A percentile compares a stretch with the other conserved stretches of the same genome.
Evolutionary conservation across 164 flowering plant genomes (phyloP).

Genomic region (Annona cherimola): DNA sequence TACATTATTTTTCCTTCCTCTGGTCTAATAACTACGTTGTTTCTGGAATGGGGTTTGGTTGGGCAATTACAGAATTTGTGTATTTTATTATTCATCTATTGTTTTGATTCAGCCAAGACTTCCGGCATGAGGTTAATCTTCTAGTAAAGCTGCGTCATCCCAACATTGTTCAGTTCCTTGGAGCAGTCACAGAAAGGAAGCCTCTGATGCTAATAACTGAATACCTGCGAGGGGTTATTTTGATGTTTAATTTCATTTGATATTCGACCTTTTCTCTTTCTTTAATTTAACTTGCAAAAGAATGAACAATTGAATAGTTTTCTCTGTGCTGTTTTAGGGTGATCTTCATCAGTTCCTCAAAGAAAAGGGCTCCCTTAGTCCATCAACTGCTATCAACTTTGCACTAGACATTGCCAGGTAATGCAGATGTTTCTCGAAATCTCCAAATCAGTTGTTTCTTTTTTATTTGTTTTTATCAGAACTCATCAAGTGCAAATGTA

Average conservation of each 20-base stretch:
- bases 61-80: not conserved
- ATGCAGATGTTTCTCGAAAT: not conserved
- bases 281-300: not conserved
- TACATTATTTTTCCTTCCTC: too few species aligned
- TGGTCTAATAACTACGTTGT: not conserved
- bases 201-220: conserved; percentile 97
- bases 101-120: conserved; percentile 77
- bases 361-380: conserved; percentile 83
- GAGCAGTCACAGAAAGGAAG: conserved; percentile 97
- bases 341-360: conserved; percentile 96
- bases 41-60: not conserved
- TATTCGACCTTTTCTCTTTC: not conserved
- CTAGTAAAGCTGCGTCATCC: conserved; percentile 99
- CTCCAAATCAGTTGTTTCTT: not conserved
- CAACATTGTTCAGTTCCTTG: conserved; percentile 94
- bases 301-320: not conserved
- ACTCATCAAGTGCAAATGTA: not conserved
- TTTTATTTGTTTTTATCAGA: not conserved
- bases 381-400: conserved; percentile 78
- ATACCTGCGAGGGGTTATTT: conserved; percentile 83
- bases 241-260: not conserved
- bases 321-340: conserved; percentile 46
- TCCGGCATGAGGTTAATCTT: conserved; percentile 94
- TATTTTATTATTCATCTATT: conserved; percentile 6
- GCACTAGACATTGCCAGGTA: conserved; percentile 98